Evolutionary conservation across 768 basidiomycete species (phyloP), one percentile per base, ranked within the genome.

Genomic region (Mrakia blollopis): DNA sequence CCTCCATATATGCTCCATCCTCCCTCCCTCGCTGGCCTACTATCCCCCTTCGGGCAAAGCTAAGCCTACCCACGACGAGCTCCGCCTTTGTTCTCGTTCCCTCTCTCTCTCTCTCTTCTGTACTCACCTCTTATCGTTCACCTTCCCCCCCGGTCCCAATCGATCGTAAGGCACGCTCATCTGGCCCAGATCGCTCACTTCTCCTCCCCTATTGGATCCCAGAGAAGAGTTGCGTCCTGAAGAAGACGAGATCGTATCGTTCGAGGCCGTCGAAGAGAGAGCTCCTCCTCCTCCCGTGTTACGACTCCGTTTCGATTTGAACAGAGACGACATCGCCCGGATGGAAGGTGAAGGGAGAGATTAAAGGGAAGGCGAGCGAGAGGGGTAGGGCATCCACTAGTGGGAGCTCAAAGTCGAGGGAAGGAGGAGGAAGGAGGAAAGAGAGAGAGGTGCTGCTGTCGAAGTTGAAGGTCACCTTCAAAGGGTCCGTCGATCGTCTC

Each of bases 111-210:
- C 25, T 16, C 10, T 35, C 16, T 11, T 4, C 5, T 23, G 60
- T 4, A 76, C 75, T 61, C 57, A 77, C 76, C 60, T 52, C 47
- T 73, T 77, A 10, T 32, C 39, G 7, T 54, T 7, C 32, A 65
- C 62, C 65, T 73, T 77, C 25, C 61, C 37, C 0, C 76, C 76
- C 18, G 72, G 76, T 39, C 70, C 70, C 1, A 77, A 10, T 18
- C 72, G 32, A 10, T 77, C 76, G 63, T 77, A 77, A 0, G 76
- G 76, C 23, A 77, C 76, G 72, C 76, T 77, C 76, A 77, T 77
- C 72, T 67, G 44, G 23, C 76, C 76, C 14, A 77, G 57, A 37
- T 77, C 76, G 63, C 28, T 68, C 50, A 73, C 76, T 28, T 68
- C 76, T 2, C 47, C 47, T 50, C 47, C 47, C 37, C 76, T 57